Conservation (phyloP, 129 eudicot genomes). For the Saposhnikovia divaricata region DNA sequence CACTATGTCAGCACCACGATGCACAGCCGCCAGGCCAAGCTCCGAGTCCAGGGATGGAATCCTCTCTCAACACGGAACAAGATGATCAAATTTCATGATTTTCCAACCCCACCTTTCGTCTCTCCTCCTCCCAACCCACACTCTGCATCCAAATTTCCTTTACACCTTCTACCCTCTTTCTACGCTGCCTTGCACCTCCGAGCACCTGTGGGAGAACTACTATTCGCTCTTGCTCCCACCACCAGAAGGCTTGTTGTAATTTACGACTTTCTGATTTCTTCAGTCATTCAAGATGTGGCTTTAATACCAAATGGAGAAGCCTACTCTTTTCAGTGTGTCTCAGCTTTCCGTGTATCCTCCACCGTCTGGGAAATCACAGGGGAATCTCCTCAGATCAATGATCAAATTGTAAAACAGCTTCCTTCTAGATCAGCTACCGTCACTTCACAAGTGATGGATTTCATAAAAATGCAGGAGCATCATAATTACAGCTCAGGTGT, state of each 20-base stretch:
- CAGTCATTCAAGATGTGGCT: slow-evolving; percentile 42
- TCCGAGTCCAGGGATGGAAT: slow-evolving; percentile 27
- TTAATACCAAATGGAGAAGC: slow-evolving; percentile 4
- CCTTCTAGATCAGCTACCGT: neutral
- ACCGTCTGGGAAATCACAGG: neutral
- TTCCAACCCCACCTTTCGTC: slow-evolving; percentile 24
- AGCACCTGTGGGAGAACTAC: slow-evolving; percentile 25
- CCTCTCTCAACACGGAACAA: slow-evolving; percentile 1
- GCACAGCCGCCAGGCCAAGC: slow-evolving; percentile 39
- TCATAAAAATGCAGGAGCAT: neutral
- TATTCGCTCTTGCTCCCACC: slow-evolving; percentile 24
- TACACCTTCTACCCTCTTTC: slow-evolving; percentile 21
- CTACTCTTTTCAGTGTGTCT: neutral
- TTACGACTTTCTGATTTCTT: slow-evolving; percentile 51
- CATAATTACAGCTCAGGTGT: neutral
- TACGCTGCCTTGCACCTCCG: slow-evolving; percentile 31
- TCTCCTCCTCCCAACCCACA: slow-evolving; percentile 28
- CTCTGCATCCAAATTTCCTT: slow-evolving; percentile 17
- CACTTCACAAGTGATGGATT: slow-evolving; percentile 1
- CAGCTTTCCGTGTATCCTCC: neutral
- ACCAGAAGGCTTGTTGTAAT: slow-evolving; percentile 38
- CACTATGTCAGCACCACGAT: slow-evolving; percentile 24
- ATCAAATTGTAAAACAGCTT: neutral
- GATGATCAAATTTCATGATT: slow-evolving; percentile 33
- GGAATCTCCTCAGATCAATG: neutral